A percentile compares a stretch with the other conserved stretches of the same genome.
Conservation (phyloP, 139 green algal genomes). For the Chlamydomonas incerta region DNA sequence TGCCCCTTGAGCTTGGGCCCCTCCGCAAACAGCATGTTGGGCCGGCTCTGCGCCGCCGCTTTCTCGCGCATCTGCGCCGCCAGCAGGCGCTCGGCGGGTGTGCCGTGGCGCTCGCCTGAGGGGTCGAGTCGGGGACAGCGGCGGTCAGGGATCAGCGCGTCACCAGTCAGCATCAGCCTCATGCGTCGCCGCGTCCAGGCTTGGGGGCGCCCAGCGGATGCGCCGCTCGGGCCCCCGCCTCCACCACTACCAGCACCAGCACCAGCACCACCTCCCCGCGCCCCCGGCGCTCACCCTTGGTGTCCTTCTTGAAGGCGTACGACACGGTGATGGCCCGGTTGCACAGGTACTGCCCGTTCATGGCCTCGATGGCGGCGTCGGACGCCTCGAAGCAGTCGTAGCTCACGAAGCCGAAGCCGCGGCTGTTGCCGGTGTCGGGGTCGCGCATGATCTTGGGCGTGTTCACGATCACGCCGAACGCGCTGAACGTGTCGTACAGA, state of each 20-base stretch:
- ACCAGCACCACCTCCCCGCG: no score
- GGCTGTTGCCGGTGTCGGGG: conserved; percentile 88
- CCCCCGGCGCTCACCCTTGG: conserved; percentile 67
- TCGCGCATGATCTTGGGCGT: conserved; percentile 98
- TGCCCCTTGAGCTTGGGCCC: conserved; percentile 68
- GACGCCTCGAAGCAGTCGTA: conserved; percentile 94
- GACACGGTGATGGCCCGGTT: conserved; percentile 90
- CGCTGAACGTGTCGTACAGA: conserved; percentile 98
- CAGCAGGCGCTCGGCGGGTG: conserved; percentile 91
- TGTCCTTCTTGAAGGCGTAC: conserved; percentile 99
- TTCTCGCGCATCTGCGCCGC: conserved; percentile 83
- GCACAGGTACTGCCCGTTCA: conserved; percentile 97
- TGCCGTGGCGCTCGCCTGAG: conserved; percentile 94
- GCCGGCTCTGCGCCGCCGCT: conserved; percentile 66
- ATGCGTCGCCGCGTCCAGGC: no score
- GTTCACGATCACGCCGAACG: conserved; percentile 94
- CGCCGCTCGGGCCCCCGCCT: no score
- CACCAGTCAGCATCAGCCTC: no score
- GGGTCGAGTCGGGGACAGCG: neutral
- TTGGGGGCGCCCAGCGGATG: no score
- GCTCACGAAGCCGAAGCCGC: conserved; percentile 96
- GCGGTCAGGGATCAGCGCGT: no score
- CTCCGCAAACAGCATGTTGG: conserved; percentile 91
- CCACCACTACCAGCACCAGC: no score
- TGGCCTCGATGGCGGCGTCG: conserved; percentile 95